These are phyloP conservation scores for Diaporthe ampelina DNA, from an alignment of 2,329 filamentous ascomycete genomes.

Conservation along the genomic window DNA sequence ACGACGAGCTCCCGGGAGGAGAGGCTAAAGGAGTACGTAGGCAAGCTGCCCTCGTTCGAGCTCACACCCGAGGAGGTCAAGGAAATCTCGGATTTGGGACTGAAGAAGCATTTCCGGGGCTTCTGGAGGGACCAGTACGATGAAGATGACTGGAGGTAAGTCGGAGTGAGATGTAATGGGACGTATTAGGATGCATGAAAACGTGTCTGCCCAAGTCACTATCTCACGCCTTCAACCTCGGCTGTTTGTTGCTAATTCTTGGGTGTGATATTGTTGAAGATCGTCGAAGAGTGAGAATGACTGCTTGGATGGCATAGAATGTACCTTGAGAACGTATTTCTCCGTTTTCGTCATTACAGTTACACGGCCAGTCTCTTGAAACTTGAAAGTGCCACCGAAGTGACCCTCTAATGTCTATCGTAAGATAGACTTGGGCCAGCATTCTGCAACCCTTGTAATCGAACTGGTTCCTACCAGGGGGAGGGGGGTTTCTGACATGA, in stretches of 20 bases:
- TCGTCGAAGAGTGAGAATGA: background rate
- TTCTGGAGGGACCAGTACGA: slow-evolving; percentile 38
- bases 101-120: slow-evolving; percentile 38
- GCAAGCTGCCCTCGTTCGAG: slow-evolving; percentile 25
- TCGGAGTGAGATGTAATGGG: background rate
- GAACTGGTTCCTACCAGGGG: too few species aligned
- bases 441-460: too few species aligned
- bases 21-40: slow-evolving; percentile 29
- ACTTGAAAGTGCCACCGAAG: background rate
- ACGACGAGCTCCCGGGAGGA: slow-evolving; percentile 58
- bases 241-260: background rate
- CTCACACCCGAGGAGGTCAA: slow-evolving; percentile 30
- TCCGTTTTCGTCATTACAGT: background rate
- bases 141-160: slow-evolving; percentile 37
- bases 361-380: background rate
- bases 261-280: background rate
- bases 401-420: background rate
- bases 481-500: too few species aligned
- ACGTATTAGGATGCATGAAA: background rate
- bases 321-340: background rate
- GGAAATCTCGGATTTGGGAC: slow-evolving; percentile 36
- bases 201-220: background rate
- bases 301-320: background rate
- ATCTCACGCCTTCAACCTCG: background rate
- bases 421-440: too few species aligned